Percentiles rank a stretch among this genome's conserved stretches.
Conservation (phyloP, 2,329 filamentous ascomycete species). For the Tothia fuscella region DNA sequence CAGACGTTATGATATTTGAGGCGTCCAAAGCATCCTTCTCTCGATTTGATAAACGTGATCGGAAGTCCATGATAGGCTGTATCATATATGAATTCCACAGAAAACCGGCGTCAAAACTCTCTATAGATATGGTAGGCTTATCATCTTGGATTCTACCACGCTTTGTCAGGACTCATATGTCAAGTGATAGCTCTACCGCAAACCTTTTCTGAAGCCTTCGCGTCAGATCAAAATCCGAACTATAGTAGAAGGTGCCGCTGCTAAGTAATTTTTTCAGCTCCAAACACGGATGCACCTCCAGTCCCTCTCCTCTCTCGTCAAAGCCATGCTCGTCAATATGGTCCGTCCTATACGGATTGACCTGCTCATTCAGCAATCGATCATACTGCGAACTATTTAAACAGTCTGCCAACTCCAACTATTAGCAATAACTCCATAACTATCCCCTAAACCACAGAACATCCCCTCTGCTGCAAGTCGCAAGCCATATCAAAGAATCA, state of each 20-base stretch:
- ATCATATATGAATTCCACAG: conserved; percentile 99
- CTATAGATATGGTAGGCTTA: conserved; percentile 70
- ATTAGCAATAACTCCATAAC: neutral
- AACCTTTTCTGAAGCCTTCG: conserved; percentile 84
- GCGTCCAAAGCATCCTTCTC: conserved; percentile 73
- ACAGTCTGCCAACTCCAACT: conserved; percentile 47
- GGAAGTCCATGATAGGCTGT: conserved; percentile 77
- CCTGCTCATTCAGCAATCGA: conserved; percentile 50
- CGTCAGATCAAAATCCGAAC: conserved; percentile 93
- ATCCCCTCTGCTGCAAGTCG: neutral
- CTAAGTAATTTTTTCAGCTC: conserved; percentile 84
- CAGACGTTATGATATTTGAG: conserved; percentile 80
- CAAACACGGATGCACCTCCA: conserved; percentile 76
- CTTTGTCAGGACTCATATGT: too few relatives aligned
- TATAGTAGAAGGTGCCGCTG: conserved; percentile 95
- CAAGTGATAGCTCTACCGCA: conserved; percentile 38
- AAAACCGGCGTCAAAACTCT: conserved; percentile 84
- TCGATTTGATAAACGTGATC: conserved; percentile 61
- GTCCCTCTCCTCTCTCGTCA: conserved; percentile 48
- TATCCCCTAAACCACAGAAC: neutral
- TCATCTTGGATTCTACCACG: conserved; percentile 53
- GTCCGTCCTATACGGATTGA: conserved; percentile 44
- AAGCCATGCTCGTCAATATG: conserved; percentile 42
- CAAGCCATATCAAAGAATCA: neutral
- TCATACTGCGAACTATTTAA: conserved; percentile 81